These are phyloP conservation scores for Botryococcus braunii DNA, from an alignment of 163 green algal genomes.

Conservation along the genomic window DNA sequence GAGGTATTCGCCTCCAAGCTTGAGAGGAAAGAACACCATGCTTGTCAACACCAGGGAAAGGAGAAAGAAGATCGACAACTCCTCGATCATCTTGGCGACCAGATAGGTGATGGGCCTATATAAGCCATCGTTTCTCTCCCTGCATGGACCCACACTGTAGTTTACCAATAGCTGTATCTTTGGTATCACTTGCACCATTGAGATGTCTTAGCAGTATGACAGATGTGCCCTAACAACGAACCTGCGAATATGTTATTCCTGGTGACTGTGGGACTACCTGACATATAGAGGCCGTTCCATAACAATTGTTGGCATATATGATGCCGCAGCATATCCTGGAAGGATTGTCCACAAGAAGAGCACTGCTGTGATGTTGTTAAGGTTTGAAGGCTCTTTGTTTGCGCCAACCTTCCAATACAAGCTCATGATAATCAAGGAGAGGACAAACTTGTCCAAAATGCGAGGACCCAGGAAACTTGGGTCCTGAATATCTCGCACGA, in stretches of 20 bases:
- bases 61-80: conserved; percentile 29
- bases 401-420: conserved; percentile 46
- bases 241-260: too few relatives aligned
- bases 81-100: conserved; percentile 44
- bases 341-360: conserved; percentile 28
- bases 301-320: conserved; percentile 20
- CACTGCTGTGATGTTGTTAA: conserved; percentile 24
- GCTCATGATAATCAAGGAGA: conserved; percentile 44
- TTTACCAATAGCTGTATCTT: too few relatives aligned
- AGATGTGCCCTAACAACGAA: too few relatives aligned
- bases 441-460: conserved; percentile 44
- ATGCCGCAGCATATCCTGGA: conserved; percentile 12
- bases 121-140: conserved; percentile 53
- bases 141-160: conserved; percentile 36
- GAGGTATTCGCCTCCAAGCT: conserved; percentile 32
- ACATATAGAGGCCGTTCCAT: conserved; percentile 16
- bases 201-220: too few relatives aligned
- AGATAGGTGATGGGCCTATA: conserved; percentile 30
- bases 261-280: too few relatives aligned
- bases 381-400: conserved; percentile 10
- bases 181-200: too few relatives aligned
- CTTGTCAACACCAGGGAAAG: conserved; percentile 19
- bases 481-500: conserved; percentile 36
- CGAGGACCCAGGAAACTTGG: conserved; percentile 35
- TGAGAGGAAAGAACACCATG: conserved; percentile 27